Conservation (phyloP, 2,329 filamentous ascomycete genomes). For the Orbilia javanica region DNA sequence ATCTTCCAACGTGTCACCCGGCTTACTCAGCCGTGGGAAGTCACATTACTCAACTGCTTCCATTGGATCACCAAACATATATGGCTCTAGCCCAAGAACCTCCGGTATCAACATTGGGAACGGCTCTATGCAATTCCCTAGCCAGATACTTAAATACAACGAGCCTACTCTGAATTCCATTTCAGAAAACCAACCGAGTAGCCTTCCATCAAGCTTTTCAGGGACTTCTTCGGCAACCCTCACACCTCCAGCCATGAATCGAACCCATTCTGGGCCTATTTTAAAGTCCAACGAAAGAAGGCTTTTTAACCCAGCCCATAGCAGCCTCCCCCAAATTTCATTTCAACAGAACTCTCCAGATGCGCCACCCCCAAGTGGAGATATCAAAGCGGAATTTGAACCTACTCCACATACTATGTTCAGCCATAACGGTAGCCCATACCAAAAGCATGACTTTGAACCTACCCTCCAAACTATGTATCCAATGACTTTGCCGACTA, state of each 20-base stretch:
- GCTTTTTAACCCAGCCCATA: slow-evolving; percentile 33
- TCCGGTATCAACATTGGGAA: slow-evolving; percentile 26
- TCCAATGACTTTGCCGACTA: slow-evolving; percentile 41
- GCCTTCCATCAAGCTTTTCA: slow-evolving; percentile 47
- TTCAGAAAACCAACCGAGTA: slow-evolving; percentile 37
- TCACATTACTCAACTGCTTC: slow-evolving; percentile 42
- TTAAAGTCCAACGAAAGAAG: slow-evolving; percentile 45
- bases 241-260: slow-evolving; percentile 48
- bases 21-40: slow-evolving; percentile 44
- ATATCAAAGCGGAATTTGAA: slow-evolving; percentile 42
- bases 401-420: slow-evolving; percentile 28
- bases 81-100: slow-evolving; percentile 47
- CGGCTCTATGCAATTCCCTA: slow-evolving; percentile 47
- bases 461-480: slow-evolving; percentile 41
- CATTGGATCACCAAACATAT: slow-evolving; percentile 41
- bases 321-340: slow-evolving; percentile 35
- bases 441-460: slow-evolving; percentile 50
- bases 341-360: slow-evolving; percentile 54
- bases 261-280: slow-evolving; percentile 43
- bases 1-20: slow-evolving; percentile 49
- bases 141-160: slow-evolving; percentile 47
- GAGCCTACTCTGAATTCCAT: slow-evolving; percentile 35
- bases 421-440: slow-evolving; percentile 34
- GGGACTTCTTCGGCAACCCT: slow-evolving; percentile 19
- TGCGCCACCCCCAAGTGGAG: slow-evolving; percentile 41